Conservation (phyloP, 208 protist species). For the Lotmaria passim region DNA sequence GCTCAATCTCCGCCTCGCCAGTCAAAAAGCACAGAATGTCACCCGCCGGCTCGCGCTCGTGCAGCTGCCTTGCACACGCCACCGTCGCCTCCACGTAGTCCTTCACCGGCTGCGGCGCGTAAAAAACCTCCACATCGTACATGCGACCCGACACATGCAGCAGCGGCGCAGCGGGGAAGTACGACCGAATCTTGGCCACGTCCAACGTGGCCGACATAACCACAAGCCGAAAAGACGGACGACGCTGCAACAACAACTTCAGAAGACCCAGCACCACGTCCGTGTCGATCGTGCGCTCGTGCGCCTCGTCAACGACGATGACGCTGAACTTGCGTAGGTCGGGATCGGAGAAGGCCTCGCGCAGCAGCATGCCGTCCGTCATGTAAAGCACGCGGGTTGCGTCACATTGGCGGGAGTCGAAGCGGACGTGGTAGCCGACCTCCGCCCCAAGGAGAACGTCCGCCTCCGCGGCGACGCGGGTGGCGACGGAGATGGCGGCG, state of each 20-base stretch:
- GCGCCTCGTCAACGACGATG: constrained; percentile 99
- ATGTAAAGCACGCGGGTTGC: constrained; percentile 98
- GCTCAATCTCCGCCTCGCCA: constrained; percentile 89
- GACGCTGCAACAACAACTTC: constrained; percentile 78
- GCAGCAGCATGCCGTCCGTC: constrained; percentile 99
- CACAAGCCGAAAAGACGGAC: constrained; percentile 91
- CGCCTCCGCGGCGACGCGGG: constrained; percentile 98
- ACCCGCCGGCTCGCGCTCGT: constrained; percentile 66
- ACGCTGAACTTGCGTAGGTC: constrained; percentile 93
- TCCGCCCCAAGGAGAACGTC: constrained; percentile 96
- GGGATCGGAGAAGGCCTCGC: constrained; percentile 91
- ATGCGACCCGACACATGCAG: constrained; percentile 97
- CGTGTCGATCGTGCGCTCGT: constrained; percentile 99
- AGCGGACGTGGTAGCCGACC: constrained; percentile 99
- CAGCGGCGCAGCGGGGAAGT: constrained; percentile 96
- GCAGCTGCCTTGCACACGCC: constrained; percentile 68
- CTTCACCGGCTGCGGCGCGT: constrained; percentile 79
- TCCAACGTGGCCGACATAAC: constrained; percentile 98
- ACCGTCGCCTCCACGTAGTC: constrained; percentile 94
- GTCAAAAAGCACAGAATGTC: constrained; percentile 92
- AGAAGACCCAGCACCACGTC: constrained; percentile 99
- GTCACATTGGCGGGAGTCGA: constrained; percentile 94
- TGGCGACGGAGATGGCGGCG: constrained; percentile 98
- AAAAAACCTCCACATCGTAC: constrained; percentile 87
- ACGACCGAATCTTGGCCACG: constrained; percentile 96